Evolutionary conservation across 2,329 filamentous ascomycete species (phyloP), one percentile per base, ranked within the genome.

Genomic region (Aphanocladium album): DNA sequence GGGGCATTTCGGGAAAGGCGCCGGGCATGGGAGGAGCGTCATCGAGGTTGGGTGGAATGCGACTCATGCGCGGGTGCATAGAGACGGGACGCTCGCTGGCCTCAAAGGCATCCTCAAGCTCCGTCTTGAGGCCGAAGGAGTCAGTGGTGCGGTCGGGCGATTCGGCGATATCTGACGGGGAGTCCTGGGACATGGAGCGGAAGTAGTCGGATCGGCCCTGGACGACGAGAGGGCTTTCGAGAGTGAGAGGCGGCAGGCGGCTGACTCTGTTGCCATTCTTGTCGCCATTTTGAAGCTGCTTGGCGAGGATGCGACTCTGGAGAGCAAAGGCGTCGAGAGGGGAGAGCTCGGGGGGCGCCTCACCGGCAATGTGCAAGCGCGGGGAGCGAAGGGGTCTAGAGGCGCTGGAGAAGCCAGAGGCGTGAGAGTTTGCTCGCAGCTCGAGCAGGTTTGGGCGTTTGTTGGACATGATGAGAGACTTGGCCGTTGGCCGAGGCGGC

Each of bases 291-390:
- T 96, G 89, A 63, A 99, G 85, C 74, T 96, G 89, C 75, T 86
- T 90, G 43, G 92, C 92, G 56, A 99, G 83, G 67, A 96, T 78
- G 61, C 93, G 88, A 68, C 93, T 96, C 71, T 98, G 93, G 64
- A 93, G 83, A 23, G 93, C 93, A 72, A 99, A 96, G 52, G 93
- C 93, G 80, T 99, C 95, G 65, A 99, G 83, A 12, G 95, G 95
- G 8, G 95, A 98, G 60, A 98, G 82, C 57, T 95, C 90, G 5
- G 95, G 95, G 21, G 95, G 93, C 1, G 89, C 83, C 67, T 93
- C 90, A 63, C 90, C 90, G 61, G 89, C 89, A 61, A 90, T 81
- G 73, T 92, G 89, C 62, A 91, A 78, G 63, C 89, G 87, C 46
- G 89, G 89, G n/a, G 89, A 92, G 64, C 82, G 80, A 37, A 88